These are phyloP conservation scores for Naganishia kalamii DNA, from an alignment of 768 basidiomycete species.

Conservation along the genomic window DNA sequence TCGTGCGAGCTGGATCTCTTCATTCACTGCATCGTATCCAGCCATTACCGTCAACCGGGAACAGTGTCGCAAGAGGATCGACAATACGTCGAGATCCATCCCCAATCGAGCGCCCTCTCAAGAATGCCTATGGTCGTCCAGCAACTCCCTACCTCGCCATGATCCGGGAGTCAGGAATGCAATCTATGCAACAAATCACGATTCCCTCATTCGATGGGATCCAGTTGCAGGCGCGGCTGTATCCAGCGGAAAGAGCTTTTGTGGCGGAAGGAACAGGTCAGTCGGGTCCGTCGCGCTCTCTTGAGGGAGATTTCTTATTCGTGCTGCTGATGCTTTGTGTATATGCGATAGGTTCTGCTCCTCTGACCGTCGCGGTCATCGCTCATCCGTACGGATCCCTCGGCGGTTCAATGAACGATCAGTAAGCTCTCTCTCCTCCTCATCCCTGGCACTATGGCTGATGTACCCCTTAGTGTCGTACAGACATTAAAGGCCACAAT, in stretches of 20 bases:
- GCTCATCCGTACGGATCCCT: slow-evolving; percentile 23
- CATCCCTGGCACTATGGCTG: background rate
- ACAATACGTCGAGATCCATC: no score
- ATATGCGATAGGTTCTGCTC: background rate
- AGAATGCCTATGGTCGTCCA: no score
- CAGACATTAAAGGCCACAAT: background rate
- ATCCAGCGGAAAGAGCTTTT: background rate
- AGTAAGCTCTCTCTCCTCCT: background rate
- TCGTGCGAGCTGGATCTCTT: no score
- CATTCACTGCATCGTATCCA: no score
- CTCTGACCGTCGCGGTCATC: background rate
- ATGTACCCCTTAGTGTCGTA: background rate
- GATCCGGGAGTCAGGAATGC: background rate
- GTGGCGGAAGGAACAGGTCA: background rate
- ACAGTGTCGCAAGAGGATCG: no score
- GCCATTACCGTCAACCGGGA: no score
- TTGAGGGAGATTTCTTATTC: background rate
- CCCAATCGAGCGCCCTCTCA: no score
- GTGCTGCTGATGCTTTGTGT: background rate
- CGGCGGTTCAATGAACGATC: slow-evolving; percentile 23
- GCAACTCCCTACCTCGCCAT: no score
- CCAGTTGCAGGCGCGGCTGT: background rate
- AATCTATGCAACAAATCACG: background rate
- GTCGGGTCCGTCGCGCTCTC: background rate
- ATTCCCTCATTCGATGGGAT: background rate